phyloP scores from a whole-genome alignment of 768 basidiomycete species.

The Lactarius tabidus region DNA sequence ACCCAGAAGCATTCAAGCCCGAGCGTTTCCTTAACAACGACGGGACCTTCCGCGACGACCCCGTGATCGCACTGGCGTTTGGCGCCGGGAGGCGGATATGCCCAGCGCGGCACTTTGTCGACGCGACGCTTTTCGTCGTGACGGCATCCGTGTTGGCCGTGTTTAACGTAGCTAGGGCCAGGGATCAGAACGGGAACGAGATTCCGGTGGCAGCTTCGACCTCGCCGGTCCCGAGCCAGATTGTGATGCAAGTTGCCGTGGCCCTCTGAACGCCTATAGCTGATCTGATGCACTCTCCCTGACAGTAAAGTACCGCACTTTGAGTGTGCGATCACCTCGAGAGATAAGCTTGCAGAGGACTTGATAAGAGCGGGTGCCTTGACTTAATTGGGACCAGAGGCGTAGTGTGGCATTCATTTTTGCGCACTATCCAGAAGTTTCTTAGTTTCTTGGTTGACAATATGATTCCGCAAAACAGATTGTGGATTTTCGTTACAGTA shows the following conservation, averaged over 20 bases:
- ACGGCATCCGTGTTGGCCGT: conserved; percentile 15
- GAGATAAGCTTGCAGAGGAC: conserved; percentile 6
- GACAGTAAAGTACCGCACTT: not conserved
- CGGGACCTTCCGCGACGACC: not conserved
- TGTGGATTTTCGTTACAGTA: no score
- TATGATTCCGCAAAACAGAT: no score
- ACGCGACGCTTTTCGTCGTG: conserved; percentile 20
- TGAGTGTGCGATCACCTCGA: conserved; percentile 6
- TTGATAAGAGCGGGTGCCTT: not conserved
- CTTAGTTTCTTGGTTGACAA: no score
- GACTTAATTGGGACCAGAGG: not conserved
- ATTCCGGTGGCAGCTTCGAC: not conserved
- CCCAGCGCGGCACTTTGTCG: conserved; percentile 26
- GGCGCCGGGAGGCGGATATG: conserved; percentile 21
- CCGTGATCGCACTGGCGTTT: conserved; percentile 2
- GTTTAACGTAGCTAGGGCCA: conserved; percentile 6
- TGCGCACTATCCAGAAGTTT: no score
- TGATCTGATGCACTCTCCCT: no score
- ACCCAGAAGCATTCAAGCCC: conserved; percentile 30
- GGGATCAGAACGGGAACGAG: not conserved
- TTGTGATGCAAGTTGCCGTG: not conserved
- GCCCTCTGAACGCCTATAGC: not conserved
- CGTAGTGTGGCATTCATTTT: no score
- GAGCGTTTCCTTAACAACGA: conserved; percentile 28
- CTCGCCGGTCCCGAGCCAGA: not conserved